Conservation (phyloP, 2,329 filamentous ascomycete species). For the Huntiella decipiens region DNA sequence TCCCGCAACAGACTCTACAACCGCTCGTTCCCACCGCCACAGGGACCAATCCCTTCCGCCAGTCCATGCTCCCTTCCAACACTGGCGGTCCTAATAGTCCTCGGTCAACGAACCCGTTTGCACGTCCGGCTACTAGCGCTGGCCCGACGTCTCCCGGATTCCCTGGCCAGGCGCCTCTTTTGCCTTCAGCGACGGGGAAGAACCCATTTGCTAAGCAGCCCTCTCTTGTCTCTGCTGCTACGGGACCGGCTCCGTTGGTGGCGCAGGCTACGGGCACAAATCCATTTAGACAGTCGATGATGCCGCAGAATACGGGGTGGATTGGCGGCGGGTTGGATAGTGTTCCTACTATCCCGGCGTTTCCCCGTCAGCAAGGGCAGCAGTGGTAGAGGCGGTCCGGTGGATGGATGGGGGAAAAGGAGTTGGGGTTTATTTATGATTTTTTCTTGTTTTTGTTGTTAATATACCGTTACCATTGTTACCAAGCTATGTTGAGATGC, state of each 20-base stretch:
- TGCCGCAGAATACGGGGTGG: conserved; percentile 80
- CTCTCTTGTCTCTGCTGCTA: conserved; percentile 19
- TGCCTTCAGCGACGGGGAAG: conserved; percentile 32
- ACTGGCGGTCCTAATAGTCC: conserved; percentile 34
- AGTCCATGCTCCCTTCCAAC: conserved; percentile 49
- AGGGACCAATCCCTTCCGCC: conserved; percentile 76
- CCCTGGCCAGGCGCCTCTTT: conserved; percentile 20
- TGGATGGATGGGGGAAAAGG: neutral
- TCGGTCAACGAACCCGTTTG: conserved; percentile 75
- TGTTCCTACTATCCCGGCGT: conserved; percentile 62
- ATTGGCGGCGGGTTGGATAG: conserved; percentile 64
- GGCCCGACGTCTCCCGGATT: conserved; percentile 1
- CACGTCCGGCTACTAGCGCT: conserved; percentile 27
- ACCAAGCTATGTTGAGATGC: neutral
- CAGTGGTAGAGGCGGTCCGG: conserved; percentile 30
- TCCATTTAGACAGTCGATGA: conserved; percentile 82
- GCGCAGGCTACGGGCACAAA: conserved; percentile 82
- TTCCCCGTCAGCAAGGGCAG: conserved; percentile 48
- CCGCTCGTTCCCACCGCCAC: conserved; percentile 17
- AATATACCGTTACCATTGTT: conserved; percentile 2
- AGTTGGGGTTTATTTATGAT: conserved; percentile 1
- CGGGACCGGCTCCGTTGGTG: conserved; percentile 32
- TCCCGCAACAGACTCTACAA: conserved; percentile 18
- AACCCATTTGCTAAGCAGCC: conserved; percentile 38
- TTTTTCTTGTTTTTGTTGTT: conserved; percentile 6